Base-by-base conservation (phyloP, 371 early-diverging fungal genomes). In the Zopfochytrium polystomum region DNA sequence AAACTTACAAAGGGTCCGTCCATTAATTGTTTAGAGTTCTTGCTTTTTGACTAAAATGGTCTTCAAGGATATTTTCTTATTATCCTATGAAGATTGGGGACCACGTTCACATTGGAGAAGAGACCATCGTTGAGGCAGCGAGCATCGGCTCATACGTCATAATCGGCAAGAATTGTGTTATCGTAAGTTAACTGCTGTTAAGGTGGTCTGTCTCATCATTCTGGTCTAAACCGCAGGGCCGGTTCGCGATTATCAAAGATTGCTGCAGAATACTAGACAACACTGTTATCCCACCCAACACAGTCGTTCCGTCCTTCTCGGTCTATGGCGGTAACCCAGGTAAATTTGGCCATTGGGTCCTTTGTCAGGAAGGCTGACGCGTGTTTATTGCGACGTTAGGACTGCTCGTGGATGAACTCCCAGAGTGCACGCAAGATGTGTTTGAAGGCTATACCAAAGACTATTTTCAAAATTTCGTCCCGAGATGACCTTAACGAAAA, bases 181-280 rank as follows among this genome's bases (percentile, higher is more conserved):
- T 96, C 68, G 95, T 91, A 83, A 78, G 85, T 42, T 13, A 18
- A 15, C 51, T n/a, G 23, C 20, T 47, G 13, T 27, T 45, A 7
- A n/a, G 11, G n/a, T 2, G 18, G 1, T 1, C 22, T 22, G 18
- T 52, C 30, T 18, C 11, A 15, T 53, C n/a, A 1, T 18, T 13
- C 30, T 44, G 31, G 25, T 52, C 25, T 18, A 52, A n/a, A 18
- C 11, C 20, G 6, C 69, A 93, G 93, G 95, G 97, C 2, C 84
- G 93, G 20, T 96, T 95, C 73, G 87, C 90, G 2, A 88, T 95
- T 35, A 93, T 97, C 50, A 96, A 95, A 70, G 96, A 95, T 63
- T 90, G 93, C 55, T 85, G 87, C 53, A 76, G 85, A 58, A 92
- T 97, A 30, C 86, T 91, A 51, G 96, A 96, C 65, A 87, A 87